These are phyloP conservation scores for Xylariaceae sp. DNA, from an alignment of 2,329 filamentous ascomycete genomes.

Conservation along the genomic window DNA sequence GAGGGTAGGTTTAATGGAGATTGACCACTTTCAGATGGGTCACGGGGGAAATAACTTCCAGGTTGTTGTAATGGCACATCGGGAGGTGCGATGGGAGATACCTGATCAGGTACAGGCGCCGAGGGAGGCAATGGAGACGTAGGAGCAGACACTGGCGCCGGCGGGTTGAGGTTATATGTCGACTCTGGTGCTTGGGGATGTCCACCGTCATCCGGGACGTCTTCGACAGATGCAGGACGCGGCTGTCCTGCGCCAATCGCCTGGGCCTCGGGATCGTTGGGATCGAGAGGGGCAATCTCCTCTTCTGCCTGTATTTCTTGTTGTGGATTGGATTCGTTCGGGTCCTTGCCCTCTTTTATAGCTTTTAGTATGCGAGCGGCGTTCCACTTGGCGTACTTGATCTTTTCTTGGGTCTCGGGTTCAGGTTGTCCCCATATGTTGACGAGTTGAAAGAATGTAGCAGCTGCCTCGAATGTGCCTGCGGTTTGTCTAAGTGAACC, in stretches of 20 bases:
- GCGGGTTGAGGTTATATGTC: slow-evolving; percentile 26
- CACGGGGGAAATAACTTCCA: slow-evolving; percentile 28
- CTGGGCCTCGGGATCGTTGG: slow-evolving; percentile 62
- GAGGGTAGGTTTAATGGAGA: slow-evolving; percentile 28
- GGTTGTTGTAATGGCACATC: slow-evolving; percentile 25
- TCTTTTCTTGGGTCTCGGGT: slow-evolving; percentile 74
- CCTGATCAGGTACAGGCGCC: slow-evolving; percentile 27
- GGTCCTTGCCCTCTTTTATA: slow-evolving; percentile 84
- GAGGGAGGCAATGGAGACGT: slow-evolving; percentile 29
- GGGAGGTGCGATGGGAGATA: slow-evolving; percentile 31
- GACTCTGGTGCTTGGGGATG: slow-evolving; percentile 18
- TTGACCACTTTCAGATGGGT: slow-evolving; percentile 15
- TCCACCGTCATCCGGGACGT: slow-evolving; percentile 45
- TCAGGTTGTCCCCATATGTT: slow-evolving; percentile 79
- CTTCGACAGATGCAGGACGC: slow-evolving; percentile 48
- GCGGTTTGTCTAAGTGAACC: slow-evolving; percentile 67
- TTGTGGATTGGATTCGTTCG: slow-evolving; percentile 84
- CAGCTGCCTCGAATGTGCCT: slow-evolving; percentile 87
- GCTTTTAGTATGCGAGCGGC: slow-evolving; percentile 87
- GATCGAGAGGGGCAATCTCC: slow-evolving; percentile 49
- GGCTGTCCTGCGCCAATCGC: slow-evolving; percentile 39
- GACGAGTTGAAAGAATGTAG: slow-evolving; percentile 85
- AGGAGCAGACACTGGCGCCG: slow-evolving; percentile 36
- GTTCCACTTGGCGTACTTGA: slow-evolving; percentile 96
- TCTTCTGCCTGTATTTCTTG: slow-evolving; percentile 50